These are phyloP conservation scores for Lichtheimia ornata DNA, from an alignment of 371 early-diverging fungal species.

Conservation along the genomic window DNA sequence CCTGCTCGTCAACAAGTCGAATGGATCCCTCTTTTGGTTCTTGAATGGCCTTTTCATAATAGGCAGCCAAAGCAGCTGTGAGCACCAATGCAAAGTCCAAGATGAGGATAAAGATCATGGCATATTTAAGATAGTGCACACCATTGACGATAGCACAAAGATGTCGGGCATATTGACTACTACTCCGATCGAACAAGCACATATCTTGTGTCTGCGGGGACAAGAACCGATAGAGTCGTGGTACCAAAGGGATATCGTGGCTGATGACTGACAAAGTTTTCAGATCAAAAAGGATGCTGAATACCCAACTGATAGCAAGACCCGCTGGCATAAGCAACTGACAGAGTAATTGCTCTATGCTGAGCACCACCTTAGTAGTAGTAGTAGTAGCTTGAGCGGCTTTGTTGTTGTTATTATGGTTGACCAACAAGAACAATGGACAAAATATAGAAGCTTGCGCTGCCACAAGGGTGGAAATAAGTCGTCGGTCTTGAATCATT, in stretches of 20 bases:
- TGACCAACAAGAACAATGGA: slow-evolving; percentile 31
- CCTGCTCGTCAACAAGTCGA: too few relatives aligned
- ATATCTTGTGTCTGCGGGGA: slow-evolving; percentile 5
- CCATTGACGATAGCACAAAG: slow-evolving; percentile 16
- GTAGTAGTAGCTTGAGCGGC: not conserved
- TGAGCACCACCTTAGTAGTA: not conserved
- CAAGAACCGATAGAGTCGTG: too few relatives aligned
- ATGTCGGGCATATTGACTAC: not conserved
- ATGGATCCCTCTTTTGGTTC: too few relatives aligned
- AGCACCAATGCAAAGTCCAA: slow-evolving; percentile 25
- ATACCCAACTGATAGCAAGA: slow-evolving; percentile 41
- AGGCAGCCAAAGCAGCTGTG: not conserved
- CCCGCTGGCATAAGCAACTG: slow-evolving; percentile 44
- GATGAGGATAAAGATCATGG: slow-evolving; percentile 31
- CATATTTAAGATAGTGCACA: slow-evolving; percentile 27
- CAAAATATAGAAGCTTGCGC: slow-evolving; percentile 46
- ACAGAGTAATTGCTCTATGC: slow-evolving; percentile 24
- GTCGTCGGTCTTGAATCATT: slow-evolving; percentile 39
- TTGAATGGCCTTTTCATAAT: too few relatives aligned
- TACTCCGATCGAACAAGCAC: slow-evolving; percentile 11
- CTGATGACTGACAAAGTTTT: slow-evolving; percentile 21
- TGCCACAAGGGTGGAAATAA: slow-evolving; percentile 46
- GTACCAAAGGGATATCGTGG: too few relatives aligned
- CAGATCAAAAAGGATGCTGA: slow-evolving; percentile 40
- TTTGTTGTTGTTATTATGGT: not conserved